Evolutionary conservation across 169 alveolate species (phyloP).

Genomic region (Plasmodium vivax): DNA sequence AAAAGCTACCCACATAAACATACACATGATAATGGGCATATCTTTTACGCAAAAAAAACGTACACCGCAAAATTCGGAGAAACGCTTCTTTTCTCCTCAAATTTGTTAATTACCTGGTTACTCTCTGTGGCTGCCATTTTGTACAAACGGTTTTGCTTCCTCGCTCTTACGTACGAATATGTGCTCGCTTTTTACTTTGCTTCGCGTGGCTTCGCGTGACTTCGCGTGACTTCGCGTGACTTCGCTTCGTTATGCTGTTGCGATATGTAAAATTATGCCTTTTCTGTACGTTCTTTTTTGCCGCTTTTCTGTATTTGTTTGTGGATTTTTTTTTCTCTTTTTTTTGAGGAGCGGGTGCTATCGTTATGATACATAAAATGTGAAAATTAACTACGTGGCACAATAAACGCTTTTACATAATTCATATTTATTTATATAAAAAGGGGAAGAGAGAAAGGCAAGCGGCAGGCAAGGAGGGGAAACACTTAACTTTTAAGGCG

Average conservation of each 20-base stretch:
- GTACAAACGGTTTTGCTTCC: not conserved
- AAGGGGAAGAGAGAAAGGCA: not conserved
- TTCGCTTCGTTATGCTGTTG: not conserved
- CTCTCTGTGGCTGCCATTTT: constrained; percentile 61
- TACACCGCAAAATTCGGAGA: not conserved
- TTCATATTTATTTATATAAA: not conserved
- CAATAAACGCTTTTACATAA: not conserved
- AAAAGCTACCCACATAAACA: not conserved
- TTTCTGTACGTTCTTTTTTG: not conserved
- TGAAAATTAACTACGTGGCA: not conserved
- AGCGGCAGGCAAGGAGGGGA: not conserved
- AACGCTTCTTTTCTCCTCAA: not conserved
- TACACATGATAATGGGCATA: not conserved
- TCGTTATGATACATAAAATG: not conserved
- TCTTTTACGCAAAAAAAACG: not conserved
- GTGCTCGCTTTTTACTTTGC: not conserved
- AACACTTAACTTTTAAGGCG: not conserved
- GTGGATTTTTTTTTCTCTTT: not conserved
- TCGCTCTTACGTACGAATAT: not conserved
- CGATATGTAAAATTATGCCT: not conserved
- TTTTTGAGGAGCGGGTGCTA: not conserved
- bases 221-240: not conserved
- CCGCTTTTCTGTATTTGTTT: not conserved
- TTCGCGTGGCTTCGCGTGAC: not conserved
- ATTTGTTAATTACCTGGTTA: constrained; percentile 54